Evolutionary conservation across 1,284 basidiomycete species (phyloP), one percentile per base, ranked within the genome.

Genomic region (Bondarzewia mesenterica): DNA sequence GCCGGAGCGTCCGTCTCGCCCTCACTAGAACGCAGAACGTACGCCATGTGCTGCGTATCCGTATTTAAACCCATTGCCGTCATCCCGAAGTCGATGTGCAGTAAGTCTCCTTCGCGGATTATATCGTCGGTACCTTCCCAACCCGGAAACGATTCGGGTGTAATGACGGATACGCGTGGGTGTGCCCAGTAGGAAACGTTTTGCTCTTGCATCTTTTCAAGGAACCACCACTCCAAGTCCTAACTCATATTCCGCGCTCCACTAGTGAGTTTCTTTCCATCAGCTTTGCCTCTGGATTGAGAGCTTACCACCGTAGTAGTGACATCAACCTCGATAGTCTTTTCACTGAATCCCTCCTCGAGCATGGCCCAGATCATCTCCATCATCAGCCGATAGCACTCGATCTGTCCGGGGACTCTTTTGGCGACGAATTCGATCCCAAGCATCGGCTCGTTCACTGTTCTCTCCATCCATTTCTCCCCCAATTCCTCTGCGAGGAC

Each of bases 171-270:
- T 7, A 78, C 69, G 20, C 73, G 64, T 3, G 75, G 74, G 48
- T 76, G 75, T 54, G 71, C 73, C 75, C 75, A 78, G 18, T 74
- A 77, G 8, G 72, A 66, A 16, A 74, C 64, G 52, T 75, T 75
- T 21, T 66, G 61, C 27, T 60, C 61, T 53, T 71, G 71, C 67
- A 79, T 77, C 56, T 71, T 70, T 50, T 75, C 74, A 23, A 73
- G 64, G 58, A 74, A 77, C 73, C 72, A 77, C 75, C 75, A 78
- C 51, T 70, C 67, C 16, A 79, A 58, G 54, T 79, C 75, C 72
- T 73, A 42, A 40, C 46, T 2, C 14, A 14, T 15, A 2, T 14
- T 10, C 29, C 29, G 12, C 10, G 10, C 10, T 32, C 5, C 12
- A 32, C n/a, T 7, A 7, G 37, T 20, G 15, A 32, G 12, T 29